A percentile compares a stretch with the other conserved stretches of the same genome.
phyloP scores from a whole-genome alignment of 495 filamentous ascomycete species.

The Umbilicaria muhlenbergii region DNA sequence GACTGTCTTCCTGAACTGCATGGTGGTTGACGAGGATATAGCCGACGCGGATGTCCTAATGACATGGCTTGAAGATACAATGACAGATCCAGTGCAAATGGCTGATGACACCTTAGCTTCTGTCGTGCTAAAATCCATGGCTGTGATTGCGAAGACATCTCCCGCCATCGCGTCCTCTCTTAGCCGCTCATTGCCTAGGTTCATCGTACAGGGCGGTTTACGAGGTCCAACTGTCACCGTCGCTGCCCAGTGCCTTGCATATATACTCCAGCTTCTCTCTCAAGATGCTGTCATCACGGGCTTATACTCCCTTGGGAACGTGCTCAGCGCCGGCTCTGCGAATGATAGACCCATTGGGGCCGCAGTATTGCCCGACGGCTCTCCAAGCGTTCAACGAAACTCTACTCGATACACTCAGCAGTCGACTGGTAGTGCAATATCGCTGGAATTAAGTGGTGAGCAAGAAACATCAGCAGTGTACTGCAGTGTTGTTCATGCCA shows the following conservation, averaged over 20 bases:
- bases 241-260: slow-evolving; percentile 69
- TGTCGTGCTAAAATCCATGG: slow-evolving; percentile 64
- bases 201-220: slow-evolving; percentile 61
- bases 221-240: slow-evolving; percentile 46
- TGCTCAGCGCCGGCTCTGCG: slow-evolving; percentile 51
- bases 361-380: slow-evolving; percentile 14
- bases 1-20: slow-evolving; percentile 73
- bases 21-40: slow-evolving; percentile 59
- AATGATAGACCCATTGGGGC: slow-evolving; percentile 16
- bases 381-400: slow-evolving; percentile 8
- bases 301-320: slow-evolving; percentile 85
- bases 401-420: slow-evolving; percentile 36
- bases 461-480: slow-evolving; percentile 60
- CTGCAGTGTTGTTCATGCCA: slow-evolving; percentile 72
- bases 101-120: slow-evolving; percentile 55
- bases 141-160: slow-evolving; percentile 59
- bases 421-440: slow-evolving; percentile 61
- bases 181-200: slow-evolving; percentile 66
- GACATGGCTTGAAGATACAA: slow-evolving; percentile 68
- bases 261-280: slow-evolving; percentile 61
- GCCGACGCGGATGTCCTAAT: slow-evolving; percentile 70
- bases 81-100: slow-evolving; percentile 69
- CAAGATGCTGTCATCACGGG: slow-evolving; percentile 91
- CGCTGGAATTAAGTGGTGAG: slow-evolving; percentile 50
- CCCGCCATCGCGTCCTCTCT: slow-evolving; percentile 56